Conservation (phyloP, 1,139 yeast genomes). For the Keqinozyma sinolaborantium region DNA sequence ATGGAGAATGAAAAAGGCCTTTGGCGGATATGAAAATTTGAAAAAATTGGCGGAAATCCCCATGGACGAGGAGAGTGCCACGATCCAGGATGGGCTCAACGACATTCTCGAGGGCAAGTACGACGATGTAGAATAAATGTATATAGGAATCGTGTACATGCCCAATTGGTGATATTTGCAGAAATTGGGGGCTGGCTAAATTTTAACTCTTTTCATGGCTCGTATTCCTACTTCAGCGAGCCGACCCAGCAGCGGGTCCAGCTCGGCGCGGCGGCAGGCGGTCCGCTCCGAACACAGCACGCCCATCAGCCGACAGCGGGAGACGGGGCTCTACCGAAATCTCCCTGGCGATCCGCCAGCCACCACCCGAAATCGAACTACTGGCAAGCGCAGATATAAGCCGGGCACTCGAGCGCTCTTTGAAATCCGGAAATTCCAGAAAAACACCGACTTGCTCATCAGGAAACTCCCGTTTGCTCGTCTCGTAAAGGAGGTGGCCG, state of each 20-base stretch:
- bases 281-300: background rate
- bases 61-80: constrained; percentile 63
- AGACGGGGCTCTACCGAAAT: constrained; percentile 43
- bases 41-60: constrained; percentile 45
- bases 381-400: constrained; percentile 48
- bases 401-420: constrained; percentile 76
- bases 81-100: constrained; percentile 49
- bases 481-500: constrained; percentile 76
- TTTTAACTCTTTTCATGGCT: too few relatives aligned
- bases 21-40: constrained; percentile 70
- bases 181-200: background rate
- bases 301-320: constrained; percentile 8
- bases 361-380: constrained; percentile 13
- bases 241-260: background rate
- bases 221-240: background rate
- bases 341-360: constrained; percentile 49
- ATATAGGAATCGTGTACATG: constrained; percentile 1
- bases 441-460: constrained; percentile 70
- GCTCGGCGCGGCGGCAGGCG: background rate
- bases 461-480: constrained; percentile 92
- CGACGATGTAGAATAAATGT: constrained; percentile 12
- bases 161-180: too few relatives aligned
- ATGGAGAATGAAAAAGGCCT: constrained; percentile 54
- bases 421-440: constrained; percentile 78
- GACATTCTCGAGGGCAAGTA: constrained; percentile 44